Base-by-base conservation (phyloP, 441 rosid species). In the Euphorbia corollata region DNA sequence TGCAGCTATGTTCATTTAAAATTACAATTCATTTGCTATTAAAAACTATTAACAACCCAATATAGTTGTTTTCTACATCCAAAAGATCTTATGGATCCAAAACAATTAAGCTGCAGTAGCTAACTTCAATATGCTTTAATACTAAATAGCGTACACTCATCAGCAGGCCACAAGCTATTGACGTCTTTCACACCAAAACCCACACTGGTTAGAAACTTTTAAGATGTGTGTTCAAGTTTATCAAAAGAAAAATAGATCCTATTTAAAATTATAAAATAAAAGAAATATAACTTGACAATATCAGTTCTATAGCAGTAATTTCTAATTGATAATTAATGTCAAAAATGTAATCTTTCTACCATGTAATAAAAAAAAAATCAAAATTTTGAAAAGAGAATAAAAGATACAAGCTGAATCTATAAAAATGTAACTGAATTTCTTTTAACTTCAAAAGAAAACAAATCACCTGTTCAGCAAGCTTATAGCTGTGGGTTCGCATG, bases 401-500 rank as follows among this genome's bases (percentile, higher is more conserved):
- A 50, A 50, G 20, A 50, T n/a, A 50, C 18, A 50, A 50, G 54
- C 20, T 45, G 51, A 45, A 45, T 3, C 23, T 50, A 19, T 41
- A 8, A 47, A 19, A 67, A 64, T 22, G 64, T 30, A 1, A 68
- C 55, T 60, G 2, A 54, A 59, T 66, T 59, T 59, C 24, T 51
- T 61, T 16, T 15, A 5, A 65, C 23, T 61, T 71, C 36, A 71
- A 30, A 45, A 64, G 43, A 64, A 39, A n/a, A 66, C 9, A 74
- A 66, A 70, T 78, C 73, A 94, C 99, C 96, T 91, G 97, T 79
- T 86, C 97, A 13, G 99, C 97, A 78, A 87, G 97, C 85, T 91
- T 94, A 77, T 84, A 89, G 83, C 97, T 94, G 78, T 88, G 98
- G 39, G 92, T 94, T 81, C 96, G 85, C 94, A 86, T 89, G 84